phyloP scores from a whole-genome alignment of 495 filamentous ascomycete genomes.

The Penicillium dipodomyicola region DNA sequence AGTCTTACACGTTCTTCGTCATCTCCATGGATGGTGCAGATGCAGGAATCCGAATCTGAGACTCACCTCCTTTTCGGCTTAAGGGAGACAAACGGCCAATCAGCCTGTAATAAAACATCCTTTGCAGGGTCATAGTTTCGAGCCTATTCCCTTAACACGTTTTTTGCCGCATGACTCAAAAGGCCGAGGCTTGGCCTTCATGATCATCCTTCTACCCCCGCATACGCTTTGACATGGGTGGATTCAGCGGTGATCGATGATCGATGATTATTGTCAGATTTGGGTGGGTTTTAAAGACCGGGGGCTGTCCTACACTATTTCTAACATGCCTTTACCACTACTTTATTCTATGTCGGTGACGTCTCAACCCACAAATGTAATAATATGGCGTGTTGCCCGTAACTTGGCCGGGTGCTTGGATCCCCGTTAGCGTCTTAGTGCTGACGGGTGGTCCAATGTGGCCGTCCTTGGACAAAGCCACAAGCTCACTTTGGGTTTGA shows the following conservation, averaged over 20 bases:
- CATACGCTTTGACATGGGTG: neutral
- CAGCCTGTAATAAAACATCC: neutral
- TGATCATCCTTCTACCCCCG: neutral
- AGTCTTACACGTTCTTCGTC: too few species aligned
- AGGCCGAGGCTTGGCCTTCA: neutral
- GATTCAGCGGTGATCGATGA: neutral
- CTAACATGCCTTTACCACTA: neutral
- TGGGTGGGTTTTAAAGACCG: neutral
- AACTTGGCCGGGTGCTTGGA: neutral
- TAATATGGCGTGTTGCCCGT: neutral
- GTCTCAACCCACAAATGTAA: neutral
- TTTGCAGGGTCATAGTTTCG: neutral
- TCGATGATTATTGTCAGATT: neutral
- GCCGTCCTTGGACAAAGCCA: neutral
- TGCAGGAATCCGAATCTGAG: too few species aligned
- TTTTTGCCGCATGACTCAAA: neutral
- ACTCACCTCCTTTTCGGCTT: too few species aligned
- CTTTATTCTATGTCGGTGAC: neutral
- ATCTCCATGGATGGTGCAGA: too few species aligned
- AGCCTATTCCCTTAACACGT: too few species aligned
- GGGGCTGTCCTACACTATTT: neutral
- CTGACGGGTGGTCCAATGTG: neutral
- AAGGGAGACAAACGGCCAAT: neutral
- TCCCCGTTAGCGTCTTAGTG: conserved; percentile 6
- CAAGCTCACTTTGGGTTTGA: neutral